Evolutionary conservation across 2,329 filamentous ascomycete genomes (phyloP).

Genomic region (Aplosporella prunicola): DNA sequence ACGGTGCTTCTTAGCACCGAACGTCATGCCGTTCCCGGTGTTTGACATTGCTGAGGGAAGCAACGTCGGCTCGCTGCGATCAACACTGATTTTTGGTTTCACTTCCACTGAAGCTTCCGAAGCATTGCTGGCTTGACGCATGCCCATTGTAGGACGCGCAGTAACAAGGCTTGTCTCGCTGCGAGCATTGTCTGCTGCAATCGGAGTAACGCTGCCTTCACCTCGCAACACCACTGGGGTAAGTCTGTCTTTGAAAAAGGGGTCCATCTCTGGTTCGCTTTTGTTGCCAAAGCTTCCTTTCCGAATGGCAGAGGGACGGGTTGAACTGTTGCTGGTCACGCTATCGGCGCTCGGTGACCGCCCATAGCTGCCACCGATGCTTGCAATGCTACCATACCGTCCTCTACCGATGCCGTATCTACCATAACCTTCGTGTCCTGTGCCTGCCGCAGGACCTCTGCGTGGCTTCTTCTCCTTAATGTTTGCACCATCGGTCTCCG

Average conservation of each 20-base stretch:
- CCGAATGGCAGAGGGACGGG: conserved; percentile 27
- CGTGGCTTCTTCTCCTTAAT: conserved; percentile 46
- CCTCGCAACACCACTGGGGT: conserved; percentile 37
- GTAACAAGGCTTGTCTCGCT: conserved; percentile 24
- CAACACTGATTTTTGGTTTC: conserved; percentile 18
- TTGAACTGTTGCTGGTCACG: conserved; percentile 24
- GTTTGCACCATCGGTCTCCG: conserved; percentile 50
- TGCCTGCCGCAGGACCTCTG: conserved; percentile 83
- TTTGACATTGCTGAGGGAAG: conserved; percentile 31
- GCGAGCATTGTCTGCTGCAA: conserved; percentile 15
- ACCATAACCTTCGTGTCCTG: conserved; percentile 82
- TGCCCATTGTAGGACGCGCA: background rate
- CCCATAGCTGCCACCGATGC: conserved; percentile 37
- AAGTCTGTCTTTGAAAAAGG: conserved; percentile 37
- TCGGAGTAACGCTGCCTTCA: conserved; percentile 27
- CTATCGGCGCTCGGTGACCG: conserved; percentile 38
- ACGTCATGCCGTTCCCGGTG: conserved; percentile 21
- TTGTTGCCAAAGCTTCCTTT: conserved; percentile 37
- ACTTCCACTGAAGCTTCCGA: conserved; percentile 3
- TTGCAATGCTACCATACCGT: conserved; percentile 52
- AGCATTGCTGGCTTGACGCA: conserved; percentile 7
- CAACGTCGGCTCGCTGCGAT: conserved; percentile 20
- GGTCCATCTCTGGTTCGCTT: conserved; percentile 33
- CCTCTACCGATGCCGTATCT: conserved; percentile 52
- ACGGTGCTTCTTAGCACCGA: conserved; percentile 22